These are phyloP conservation scores for Blastobotrys robertii DNA, from an alignment of 805 yeast genomes.

Conservation along the genomic window DNA sequence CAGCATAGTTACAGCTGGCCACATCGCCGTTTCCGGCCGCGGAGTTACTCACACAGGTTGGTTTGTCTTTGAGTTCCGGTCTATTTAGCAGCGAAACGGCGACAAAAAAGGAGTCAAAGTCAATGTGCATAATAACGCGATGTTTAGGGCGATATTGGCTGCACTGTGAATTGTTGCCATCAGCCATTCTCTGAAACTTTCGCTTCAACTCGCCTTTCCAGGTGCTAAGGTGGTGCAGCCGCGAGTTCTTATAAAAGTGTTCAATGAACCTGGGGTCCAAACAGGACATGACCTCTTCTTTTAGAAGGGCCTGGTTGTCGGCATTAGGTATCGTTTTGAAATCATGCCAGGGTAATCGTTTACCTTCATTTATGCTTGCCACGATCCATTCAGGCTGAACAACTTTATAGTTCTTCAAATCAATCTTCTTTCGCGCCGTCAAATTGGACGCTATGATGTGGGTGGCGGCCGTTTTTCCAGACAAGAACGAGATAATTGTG, in stretches of 20 bases:
- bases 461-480: slow-evolving; percentile 64
- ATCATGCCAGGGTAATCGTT: slow-evolving; percentile 58
- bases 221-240: slow-evolving; percentile 79
- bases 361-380: slow-evolving; percentile 44
- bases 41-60: slow-evolving; percentile 49
- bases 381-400: slow-evolving; percentile 77
- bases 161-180: slow-evolving; percentile 17
- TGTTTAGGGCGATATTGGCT: background rate
- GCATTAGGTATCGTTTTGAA: slow-evolving; percentile 38
- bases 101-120: slow-evolving; percentile 91
- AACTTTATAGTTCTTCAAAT: slow-evolving; percentile 60
- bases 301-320: slow-evolving; percentile 4
- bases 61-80: slow-evolving; percentile 47
- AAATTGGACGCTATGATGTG: slow-evolving; percentile 75
- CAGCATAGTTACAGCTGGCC: slow-evolving; percentile 86
- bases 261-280: slow-evolving; percentile 66
- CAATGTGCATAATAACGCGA: slow-evolving; percentile 60
- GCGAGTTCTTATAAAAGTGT: slow-evolving; percentile 66
- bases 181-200: slow-evolving; percentile 44
- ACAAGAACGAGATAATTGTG: slow-evolving; percentile 52
- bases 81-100: slow-evolving; percentile 60
- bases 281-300: slow-evolving; percentile 28
- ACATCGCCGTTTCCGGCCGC: slow-evolving; percentile 52
- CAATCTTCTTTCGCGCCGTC: slow-evolving; percentile 64
- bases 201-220: slow-evolving; percentile 73